Evolutionary conservation across 441 rosid genomes (phyloP).

Genomic region (Brassica hybrid): DNA sequence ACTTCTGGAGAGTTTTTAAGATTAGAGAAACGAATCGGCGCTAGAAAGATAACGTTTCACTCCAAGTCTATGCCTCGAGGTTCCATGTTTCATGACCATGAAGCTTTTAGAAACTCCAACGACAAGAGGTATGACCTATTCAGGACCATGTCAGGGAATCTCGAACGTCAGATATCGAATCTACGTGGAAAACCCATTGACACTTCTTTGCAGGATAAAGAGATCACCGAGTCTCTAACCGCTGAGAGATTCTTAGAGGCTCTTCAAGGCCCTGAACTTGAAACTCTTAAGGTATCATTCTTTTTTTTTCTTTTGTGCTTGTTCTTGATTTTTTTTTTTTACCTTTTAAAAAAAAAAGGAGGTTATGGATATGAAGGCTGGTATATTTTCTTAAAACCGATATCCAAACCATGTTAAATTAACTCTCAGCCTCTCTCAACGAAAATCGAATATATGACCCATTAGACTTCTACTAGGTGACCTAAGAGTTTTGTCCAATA

Average conservation of each 20-base stretch:
- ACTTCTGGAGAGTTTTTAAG: slow-evolving; percentile 26
- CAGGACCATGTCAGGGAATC: slow-evolving; percentile 88
- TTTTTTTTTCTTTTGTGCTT: not conserved
- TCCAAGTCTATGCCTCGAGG: slow-evolving; percentile 76
- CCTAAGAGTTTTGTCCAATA: not conserved
- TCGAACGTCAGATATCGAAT: slow-evolving; percentile 70
- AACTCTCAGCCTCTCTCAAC: not conserved
- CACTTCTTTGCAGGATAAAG: slow-evolving; percentile 37
- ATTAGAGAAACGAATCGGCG: slow-evolving; percentile 26
- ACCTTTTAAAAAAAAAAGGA: not conserved
- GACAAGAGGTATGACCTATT: slow-evolving; percentile 73
- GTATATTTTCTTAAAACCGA: not conserved
- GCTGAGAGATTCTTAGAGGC: slow-evolving; percentile 83
- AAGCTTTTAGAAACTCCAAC: slow-evolving; percentile 25
- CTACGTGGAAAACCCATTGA: slow-evolving; percentile 61
- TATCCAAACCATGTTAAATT: not conserved
- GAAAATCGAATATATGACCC: not conserved
- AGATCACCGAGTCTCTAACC: slow-evolving; percentile 54
- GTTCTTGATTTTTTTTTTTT: not conserved
- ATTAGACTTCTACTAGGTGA: not conserved
- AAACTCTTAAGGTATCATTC: slow-evolving; percentile 65
- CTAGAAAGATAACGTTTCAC: slow-evolving; percentile 44
- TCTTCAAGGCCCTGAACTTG: slow-evolving; percentile 86
- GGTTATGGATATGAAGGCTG: not conserved
- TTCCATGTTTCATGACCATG: slow-evolving; percentile 34